phyloP scores from a whole-genome alignment of 768 basidiomycete genomes.

The Inosperma sp. region DNA sequence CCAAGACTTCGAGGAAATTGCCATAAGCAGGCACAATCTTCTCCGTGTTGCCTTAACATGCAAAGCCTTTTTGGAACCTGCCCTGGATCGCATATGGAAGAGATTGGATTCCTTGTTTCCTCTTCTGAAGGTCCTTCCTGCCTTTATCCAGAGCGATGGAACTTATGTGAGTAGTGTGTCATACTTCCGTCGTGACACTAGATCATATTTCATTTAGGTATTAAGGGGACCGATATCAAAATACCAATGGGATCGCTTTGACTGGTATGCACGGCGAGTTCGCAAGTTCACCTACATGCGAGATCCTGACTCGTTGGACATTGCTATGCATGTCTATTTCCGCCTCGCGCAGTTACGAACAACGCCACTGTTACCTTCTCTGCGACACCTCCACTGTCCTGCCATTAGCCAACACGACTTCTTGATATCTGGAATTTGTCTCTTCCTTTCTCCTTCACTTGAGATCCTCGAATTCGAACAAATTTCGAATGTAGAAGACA shows the following conservation, averaged over 20 bases:
- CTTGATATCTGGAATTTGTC: slow-evolving; percentile 31
- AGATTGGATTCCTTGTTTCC: slow-evolving; percentile 31
- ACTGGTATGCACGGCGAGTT: slow-evolving; percentile 28
- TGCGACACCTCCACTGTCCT: slow-evolving; percentile 28
- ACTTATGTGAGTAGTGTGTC: slow-evolving; percentile 26
- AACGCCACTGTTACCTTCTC: slow-evolving; percentile 24
- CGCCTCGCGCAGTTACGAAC: slow-evolving; percentile 28
- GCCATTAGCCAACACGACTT: slow-evolving; percentile 28
- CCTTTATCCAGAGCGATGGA: slow-evolving; percentile 26
- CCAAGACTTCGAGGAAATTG: slow-evolving; percentile 9
- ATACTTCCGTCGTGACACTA: background rate
- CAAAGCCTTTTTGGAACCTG: slow-evolving; percentile 30
- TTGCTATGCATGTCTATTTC: slow-evolving; percentile 35
- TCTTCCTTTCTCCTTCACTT: slow-evolving; percentile 31
- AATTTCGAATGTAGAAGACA: slow-evolving; percentile 31
- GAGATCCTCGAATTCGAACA: slow-evolving; percentile 25
- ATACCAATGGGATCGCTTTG: slow-evolving; percentile 30
- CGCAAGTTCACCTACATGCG: slow-evolving; percentile 28
- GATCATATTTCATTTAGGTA: slow-evolving; percentile 19
- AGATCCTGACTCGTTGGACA: slow-evolving; percentile 27
- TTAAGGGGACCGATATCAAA: slow-evolving; percentile 23
- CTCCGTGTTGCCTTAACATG: slow-evolving; percentile 26
- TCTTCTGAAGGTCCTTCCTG: slow-evolving; percentile 29
- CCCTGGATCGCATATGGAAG: slow-evolving; percentile 31
- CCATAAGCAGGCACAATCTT: slow-evolving; percentile 20